Evolutionary conservation across 371 early-diverging fungal species (phyloP).

Genomic region (Mortierella sp.): DNA sequence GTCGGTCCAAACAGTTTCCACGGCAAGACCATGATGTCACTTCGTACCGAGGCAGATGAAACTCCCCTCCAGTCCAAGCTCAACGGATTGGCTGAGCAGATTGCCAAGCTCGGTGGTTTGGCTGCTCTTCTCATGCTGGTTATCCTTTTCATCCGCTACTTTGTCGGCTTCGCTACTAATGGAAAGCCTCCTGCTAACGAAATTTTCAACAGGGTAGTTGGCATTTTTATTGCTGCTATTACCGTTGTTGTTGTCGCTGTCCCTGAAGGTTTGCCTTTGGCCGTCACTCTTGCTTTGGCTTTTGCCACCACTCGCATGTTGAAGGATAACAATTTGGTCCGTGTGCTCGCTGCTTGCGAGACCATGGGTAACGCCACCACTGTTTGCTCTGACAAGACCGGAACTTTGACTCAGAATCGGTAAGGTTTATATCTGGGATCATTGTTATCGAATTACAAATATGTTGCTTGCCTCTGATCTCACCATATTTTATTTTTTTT

Average conservation of each 20-base stretch:
- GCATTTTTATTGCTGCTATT: conserved; percentile 76
- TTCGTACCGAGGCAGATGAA: conserved; percentile 64
- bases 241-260: conserved; percentile 85
- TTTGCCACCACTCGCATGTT: conserved; percentile 88
- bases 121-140: conserved; percentile 77
- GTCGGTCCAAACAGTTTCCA: conserved; percentile 80
- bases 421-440: conserved; percentile 39
- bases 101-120: conserved; percentile 77
- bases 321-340: conserved; percentile 92
- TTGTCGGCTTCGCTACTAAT: conserved; percentile 62
- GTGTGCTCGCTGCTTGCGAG: conserved; percentile 91
- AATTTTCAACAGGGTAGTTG: conserved; percentile 62
- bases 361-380: conserved; percentile 95
- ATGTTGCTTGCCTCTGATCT: too few species aligned
- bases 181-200: conserved; percentile 56
- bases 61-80: conserved; percentile 82
- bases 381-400: conserved; percentile 93
- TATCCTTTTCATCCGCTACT: conserved; percentile 72
- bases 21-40: conserved; percentile 85
- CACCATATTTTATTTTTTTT: neutral
- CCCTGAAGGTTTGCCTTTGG: conserved; percentile 86
- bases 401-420: conserved; percentile 93
- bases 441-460: neutral
- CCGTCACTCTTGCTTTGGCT: conserved; percentile 82
- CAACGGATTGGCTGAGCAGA: conserved; percentile 74